These are phyloP conservation scores for Ogataea haglerorum DNA, from an alignment of 805 yeast genomes.

Conservation along the genomic window DNA sequence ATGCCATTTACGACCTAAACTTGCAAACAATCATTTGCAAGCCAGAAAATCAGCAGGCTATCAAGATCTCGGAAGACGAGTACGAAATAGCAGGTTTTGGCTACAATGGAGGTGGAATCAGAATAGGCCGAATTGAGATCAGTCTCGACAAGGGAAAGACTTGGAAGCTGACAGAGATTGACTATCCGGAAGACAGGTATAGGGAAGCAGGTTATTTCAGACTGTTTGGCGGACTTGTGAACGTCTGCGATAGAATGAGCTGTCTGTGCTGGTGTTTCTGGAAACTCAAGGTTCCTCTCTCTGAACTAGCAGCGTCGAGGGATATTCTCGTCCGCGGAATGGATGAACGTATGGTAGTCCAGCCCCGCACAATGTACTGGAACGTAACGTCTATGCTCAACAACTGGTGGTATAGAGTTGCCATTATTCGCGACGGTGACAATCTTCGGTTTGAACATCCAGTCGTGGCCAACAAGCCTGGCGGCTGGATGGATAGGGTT, in stretches of 20 bases:
- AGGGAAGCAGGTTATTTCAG: conserved; percentile 31
- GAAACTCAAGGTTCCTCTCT: conserved; percentile 25
- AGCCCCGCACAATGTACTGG: conserved; percentile 38
- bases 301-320: conserved; percentile 21
- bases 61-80: conserved; percentile 15
- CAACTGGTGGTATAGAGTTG: conserved; percentile 37
- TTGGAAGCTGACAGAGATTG: conserved; percentile 30
- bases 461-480: conserved; percentile 23
- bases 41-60: conserved; percentile 30
- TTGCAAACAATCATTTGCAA: conserved; percentile 33
- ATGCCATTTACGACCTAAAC: conserved; percentile 34
- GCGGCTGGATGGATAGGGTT: conserved; percentile 39
- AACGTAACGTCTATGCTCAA: conserved; percentile 36
- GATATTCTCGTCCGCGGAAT: conserved; percentile 35
- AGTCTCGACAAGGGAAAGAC: conserved; percentile 32
- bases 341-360: conserved; percentile 35
- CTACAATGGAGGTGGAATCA: conserved; percentile 36
- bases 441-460: conserved; percentile 29
- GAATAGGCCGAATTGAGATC: conserved; percentile 34
- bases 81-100: conserved; percentile 34
- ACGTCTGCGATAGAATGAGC: conserved; percentile 33
- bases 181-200: conserved; percentile 34
- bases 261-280: conserved; percentile 37
- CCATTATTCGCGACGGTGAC: conserved; percentile 19
- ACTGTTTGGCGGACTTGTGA: conserved; percentile 33